Evolutionary conservation across 495 filamentous ascomycete species (phyloP).

Genomic region (Xylaria intraflava): DNA sequence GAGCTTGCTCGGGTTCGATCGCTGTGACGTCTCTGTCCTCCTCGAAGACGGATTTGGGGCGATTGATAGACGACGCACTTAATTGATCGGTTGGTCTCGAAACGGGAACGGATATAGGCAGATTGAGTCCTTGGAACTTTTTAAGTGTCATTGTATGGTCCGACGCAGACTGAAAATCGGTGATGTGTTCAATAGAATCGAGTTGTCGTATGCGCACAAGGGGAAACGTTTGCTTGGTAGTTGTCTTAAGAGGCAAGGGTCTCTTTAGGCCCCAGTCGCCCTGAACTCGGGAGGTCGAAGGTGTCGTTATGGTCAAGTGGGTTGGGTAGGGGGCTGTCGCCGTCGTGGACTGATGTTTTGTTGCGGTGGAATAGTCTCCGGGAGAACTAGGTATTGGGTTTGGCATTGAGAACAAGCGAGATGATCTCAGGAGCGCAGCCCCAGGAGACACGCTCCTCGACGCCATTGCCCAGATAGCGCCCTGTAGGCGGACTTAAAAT

Average conservation of each 20-base stretch:
- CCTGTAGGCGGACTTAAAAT: not conserved
- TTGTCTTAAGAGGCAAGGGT: conserved; percentile 67
- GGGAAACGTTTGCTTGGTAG: conserved; percentile 61
- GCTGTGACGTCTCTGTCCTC: conserved; percentile 45
- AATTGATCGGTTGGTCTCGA: conserved; percentile 18
- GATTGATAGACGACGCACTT: not conserved
- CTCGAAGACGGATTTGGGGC: conserved; percentile 52
- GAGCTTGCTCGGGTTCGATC: conserved; percentile 22
- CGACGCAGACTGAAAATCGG: conserved; percentile 76
- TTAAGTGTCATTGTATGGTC: conserved; percentile 74
- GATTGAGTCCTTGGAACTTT: conserved; percentile 73
- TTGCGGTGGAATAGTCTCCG: conserved; percentile 27
- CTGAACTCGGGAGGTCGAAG: conserved; percentile 59
- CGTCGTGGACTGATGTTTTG: conserved; percentile 35
- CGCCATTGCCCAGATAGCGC: conserved; percentile 18
- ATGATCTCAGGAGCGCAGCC: conserved; percentile 52
- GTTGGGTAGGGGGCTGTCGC: conserved; percentile 75
- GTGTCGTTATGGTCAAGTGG: conserved; percentile 77
- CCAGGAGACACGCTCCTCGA: conserved; percentile 48
- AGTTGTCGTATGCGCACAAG: conserved; percentile 63
- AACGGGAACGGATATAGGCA: conserved; percentile 48
- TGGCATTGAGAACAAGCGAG: conserved; percentile 54
- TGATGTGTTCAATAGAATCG: conserved; percentile 87
- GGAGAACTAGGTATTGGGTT: conserved; percentile 40
- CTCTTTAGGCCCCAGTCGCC: conserved; percentile 97